A percentile compares a stretch with the other conserved stretches of the same genome.
Evolutionary conservation across 2,329 filamentous ascomycete species (phyloP).

Genomic region (Sporothrix globosa): DNA sequence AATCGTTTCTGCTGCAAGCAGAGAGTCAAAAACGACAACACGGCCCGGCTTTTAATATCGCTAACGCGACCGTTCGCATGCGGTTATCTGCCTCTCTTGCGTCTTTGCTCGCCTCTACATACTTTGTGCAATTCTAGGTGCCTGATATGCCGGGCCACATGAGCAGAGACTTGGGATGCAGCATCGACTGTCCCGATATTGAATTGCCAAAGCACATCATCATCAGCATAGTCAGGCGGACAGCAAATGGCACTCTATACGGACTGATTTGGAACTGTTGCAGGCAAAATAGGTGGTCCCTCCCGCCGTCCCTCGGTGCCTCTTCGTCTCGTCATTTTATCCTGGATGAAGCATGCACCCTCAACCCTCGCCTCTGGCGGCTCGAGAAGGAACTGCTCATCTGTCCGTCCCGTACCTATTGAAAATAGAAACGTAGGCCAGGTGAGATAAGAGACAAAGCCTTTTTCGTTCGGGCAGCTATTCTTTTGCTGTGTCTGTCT

Average conservation of each 20-base stretch:
- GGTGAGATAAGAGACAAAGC: too few species aligned
- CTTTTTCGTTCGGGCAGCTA: too few species aligned
- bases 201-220: too few species aligned
- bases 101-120: neutral
- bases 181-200: neutral
- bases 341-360: neutral
- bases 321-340: neutral
- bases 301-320: too few species aligned
- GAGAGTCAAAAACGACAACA: neutral
- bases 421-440: too few species aligned
- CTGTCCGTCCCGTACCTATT: neutral
- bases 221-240: too few species aligned
- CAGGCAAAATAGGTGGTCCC: neutral
- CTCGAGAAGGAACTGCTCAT: neutral
- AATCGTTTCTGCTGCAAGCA: neutral
- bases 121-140: neutral
- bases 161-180: neutral
- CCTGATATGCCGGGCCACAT: neutral
- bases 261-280: neutral
- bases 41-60: slow-evolving; percentile 1
- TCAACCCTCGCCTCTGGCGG: neutral
- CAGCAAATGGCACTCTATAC: too few species aligned
- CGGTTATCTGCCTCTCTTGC: neutral
- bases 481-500: too few species aligned
- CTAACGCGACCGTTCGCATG: slow-evolving; percentile 6